Evolutionary conservation across 352 stramenopile genomes (phyloP).

Genomic region (Phytopythium ostracodes): DNA sequence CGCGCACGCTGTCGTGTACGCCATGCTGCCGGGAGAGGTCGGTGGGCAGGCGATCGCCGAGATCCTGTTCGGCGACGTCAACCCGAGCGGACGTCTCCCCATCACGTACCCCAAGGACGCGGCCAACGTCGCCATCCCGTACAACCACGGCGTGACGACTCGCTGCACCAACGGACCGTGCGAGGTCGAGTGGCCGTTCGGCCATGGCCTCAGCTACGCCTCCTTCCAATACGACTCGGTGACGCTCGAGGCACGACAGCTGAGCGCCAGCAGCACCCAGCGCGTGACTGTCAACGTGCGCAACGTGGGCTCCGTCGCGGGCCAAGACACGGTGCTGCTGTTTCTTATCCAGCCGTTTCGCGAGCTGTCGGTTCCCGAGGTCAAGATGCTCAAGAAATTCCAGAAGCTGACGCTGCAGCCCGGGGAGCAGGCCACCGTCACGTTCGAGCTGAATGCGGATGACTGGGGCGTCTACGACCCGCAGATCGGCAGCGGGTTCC

Average conservation of each 20-base stretch:
- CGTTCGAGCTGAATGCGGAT: conserved; percentile 32
- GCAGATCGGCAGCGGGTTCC: conserved; percentile 52
- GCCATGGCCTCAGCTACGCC: conserved; percentile 62
- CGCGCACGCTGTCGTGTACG: conserved; percentile 74
- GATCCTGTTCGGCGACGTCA: conserved; percentile 69
- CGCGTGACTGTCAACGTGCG: conserved; percentile 49
- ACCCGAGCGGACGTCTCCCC: conserved; percentile 70
- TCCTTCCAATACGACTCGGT: conserved; percentile 50
- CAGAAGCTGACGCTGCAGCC: conserved; percentile 57
- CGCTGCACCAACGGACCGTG: conserved; percentile 46
- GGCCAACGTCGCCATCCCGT: conserved; percentile 57
- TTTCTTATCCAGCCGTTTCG: conserved; percentile 69
- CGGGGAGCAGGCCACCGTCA: conserved; percentile 20
- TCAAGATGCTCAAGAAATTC: conserved; percentile 81
- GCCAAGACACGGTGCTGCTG: conserved; percentile 73
- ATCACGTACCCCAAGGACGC: conserved; percentile 77
- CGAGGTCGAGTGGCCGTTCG: conserved; percentile 59
- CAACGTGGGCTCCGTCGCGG: conserved; percentile 50
- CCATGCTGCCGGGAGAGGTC: conserved; percentile 72
- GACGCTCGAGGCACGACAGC: conserved; percentile 25
- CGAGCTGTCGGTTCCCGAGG: conserved; percentile 55
- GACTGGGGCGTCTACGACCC: conserved; percentile 60
- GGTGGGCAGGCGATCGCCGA: conserved; percentile 83
- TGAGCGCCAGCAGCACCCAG: conserved; percentile 15
- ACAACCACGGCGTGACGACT: conserved; percentile 59